Evolutionary conservation across 202 grass and related monocot genomes (phyloP).

Genomic region (Schoenoplectus tabernaemontani): DNA sequence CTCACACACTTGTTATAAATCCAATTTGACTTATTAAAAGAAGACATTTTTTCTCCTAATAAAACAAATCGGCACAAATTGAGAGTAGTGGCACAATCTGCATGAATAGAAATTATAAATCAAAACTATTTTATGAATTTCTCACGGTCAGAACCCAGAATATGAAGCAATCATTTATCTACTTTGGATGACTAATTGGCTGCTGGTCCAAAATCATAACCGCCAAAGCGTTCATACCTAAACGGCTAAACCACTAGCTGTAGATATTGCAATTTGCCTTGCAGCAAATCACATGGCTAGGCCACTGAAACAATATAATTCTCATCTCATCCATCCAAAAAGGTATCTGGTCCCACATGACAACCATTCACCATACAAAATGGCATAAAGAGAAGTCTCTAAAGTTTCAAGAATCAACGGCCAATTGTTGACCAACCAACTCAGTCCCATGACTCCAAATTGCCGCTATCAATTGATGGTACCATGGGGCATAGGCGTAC

Average conservation of each 20-base stretch:
- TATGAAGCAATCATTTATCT: background rate
- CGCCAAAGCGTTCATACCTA: background rate
- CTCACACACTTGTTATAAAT: background rate
- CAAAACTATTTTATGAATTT: background rate
- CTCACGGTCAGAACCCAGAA: background rate
- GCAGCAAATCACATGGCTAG: background rate
- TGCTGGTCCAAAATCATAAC: conserved; percentile 1
- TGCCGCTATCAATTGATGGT: background rate
- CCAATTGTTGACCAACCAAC: conserved; percentile 21
- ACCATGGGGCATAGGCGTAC: background rate
- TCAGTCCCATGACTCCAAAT: background rate
- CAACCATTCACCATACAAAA: background rate
- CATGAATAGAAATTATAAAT: background rate
- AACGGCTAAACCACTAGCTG: background rate
- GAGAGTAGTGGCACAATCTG: background rate
- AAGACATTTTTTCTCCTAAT: background rate
- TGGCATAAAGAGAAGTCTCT: background rate
- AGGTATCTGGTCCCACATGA: background rate
- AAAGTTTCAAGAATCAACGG: background rate
- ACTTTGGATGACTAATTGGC: conserved; percentile 4
- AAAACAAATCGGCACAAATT: background rate
- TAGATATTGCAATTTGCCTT: background rate
- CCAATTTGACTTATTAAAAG: background rate
- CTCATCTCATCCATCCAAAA: background rate
- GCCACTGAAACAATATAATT: background rate